phyloP scores from a whole-genome alignment of 2,329 filamentous ascomycete genomes.

The Malbranchea zuffiana region DNA sequence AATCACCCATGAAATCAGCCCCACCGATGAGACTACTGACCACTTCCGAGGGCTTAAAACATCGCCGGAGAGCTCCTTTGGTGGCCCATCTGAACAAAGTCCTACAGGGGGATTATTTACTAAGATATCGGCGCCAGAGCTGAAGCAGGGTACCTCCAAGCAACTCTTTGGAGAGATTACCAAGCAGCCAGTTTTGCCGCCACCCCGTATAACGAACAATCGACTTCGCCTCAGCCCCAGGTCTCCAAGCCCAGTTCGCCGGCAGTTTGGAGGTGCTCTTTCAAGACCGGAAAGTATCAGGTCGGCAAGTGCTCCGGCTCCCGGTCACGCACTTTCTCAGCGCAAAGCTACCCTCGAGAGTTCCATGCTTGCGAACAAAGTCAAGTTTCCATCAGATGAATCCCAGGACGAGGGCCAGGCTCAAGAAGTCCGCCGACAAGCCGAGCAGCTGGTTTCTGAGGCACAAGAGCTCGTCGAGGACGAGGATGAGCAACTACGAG shows the following conservation, averaged over 20 bases:
- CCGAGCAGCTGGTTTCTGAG: conserved; percentile 26
- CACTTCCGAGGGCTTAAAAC: conserved; percentile 28
- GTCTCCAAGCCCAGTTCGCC: conserved; percentile 39
- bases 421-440: conserved; percentile 23
- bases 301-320: conserved; percentile 30
- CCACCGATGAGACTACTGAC: conserved; percentile 22
- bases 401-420: conserved; percentile 21
- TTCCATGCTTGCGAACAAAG: conserved; percentile 21
- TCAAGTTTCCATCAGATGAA: conserved; percentile 19
- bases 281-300: conserved; percentile 26
- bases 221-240: conserved; percentile 27
- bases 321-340: conserved; percentile 30
- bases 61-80: conserved; percentile 38
- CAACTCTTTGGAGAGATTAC: conserved; percentile 38
- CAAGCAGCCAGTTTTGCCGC: conserved; percentile 28
- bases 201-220: conserved; percentile 24
- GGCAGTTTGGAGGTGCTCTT: conserved; percentile 19
- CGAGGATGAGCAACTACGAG: conserved; percentile 38
- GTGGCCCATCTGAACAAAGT: conserved; percentile 26
- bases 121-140: conserved; percentile 24
- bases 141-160: conserved; percentile 20
- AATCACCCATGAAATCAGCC: conserved; percentile 31
- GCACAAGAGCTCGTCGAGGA: conserved; percentile 34
- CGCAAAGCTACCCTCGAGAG: conserved; percentile 32
- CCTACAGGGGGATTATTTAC: conserved; percentile 33